phyloP scores from a whole-genome alignment of 75 land plant genomes.

The Adiantum capillusveneris region DNA sequence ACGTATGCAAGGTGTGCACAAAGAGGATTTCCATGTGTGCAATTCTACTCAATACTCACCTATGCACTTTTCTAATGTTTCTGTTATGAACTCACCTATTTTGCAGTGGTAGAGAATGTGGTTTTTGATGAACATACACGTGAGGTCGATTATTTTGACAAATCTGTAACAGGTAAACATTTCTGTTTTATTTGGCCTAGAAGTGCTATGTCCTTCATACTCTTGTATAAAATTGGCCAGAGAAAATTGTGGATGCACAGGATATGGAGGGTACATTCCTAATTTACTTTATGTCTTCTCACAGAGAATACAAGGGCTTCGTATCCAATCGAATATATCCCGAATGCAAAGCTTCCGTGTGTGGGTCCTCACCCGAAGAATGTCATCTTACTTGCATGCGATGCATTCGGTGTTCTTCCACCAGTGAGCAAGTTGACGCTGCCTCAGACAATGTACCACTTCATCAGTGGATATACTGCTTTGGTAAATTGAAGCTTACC shows the following conservation, averaged over 20 bases:
- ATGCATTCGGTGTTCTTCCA: constrained; percentile 95
- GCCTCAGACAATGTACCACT: constrained; percentile 98
- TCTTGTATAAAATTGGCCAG: too few relatives aligned
- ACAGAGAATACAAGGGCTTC: constrained; percentile 96
- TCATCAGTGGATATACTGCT: constrained; percentile 99
- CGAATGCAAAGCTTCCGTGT: constrained; percentile 88
- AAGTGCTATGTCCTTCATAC: too few relatives aligned
- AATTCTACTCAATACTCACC: too few relatives aligned
- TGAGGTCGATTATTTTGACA: constrained; percentile 39
- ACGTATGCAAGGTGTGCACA: too few relatives aligned
- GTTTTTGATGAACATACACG: constrained; percentile 43
- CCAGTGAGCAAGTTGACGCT: constrained; percentile 93
- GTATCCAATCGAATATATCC: constrained; percentile 93
- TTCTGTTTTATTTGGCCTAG: too few relatives aligned
- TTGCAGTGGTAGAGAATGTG: constrained; percentile 41
- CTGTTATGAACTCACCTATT: not conserved
- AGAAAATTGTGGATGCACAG: too few relatives aligned
- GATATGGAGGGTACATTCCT: too few relatives aligned
- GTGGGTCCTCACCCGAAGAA: constrained; percentile 96
- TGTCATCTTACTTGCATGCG: constrained; percentile 89
- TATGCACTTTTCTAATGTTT: not conserved
- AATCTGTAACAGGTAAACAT: constrained; percentile 43
- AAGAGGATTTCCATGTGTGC: too few relatives aligned
- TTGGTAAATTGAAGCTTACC: constrained; percentile 60
- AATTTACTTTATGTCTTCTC: too few relatives aligned